Evolutionary conservation across 1,284 basidiomycete species (phyloP), one percentile per base, ranked within the genome.

Genomic region (Dichomitus squalens): DNA sequence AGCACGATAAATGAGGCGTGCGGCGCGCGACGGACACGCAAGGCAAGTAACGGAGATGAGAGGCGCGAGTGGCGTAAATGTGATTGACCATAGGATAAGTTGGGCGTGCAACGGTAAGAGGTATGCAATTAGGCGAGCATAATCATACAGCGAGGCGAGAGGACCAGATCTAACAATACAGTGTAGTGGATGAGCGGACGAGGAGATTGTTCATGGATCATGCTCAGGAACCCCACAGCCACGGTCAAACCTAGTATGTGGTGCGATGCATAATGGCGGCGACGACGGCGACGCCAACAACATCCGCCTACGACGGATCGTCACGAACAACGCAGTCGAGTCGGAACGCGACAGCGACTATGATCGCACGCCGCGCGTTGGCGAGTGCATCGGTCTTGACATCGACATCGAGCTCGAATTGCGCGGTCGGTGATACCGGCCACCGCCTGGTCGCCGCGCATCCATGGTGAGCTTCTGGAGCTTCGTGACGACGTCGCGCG

Each of bases 401-500:
- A 48, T 35, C 8, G 27, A 47, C 44, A 47, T 47, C 27, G 29
- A 20, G 18, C 18, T 31, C 49, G 53, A 59, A 11, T 49, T 38
- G 16, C 49, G 50, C 38, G 49, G 39, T 11, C 44, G 58, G 46
- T 52, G 51, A 35, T 41, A 41, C 20, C 20, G 48, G 21, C 38
- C 40, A 4, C 27, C 9, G 20, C 50, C 53, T 21, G 47, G 44
- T 6, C 44, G 27, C 43, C 62, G 62, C 25, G 63, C 58, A 40
- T 53, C 61, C 48, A 60, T 51, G 48, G 64, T 34, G 52, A 68
- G 61, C 60, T 57, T 76, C 60, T 80, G 76, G 56, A 87, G 65
- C 36, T 78, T 78, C 25, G 76, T 75, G 76, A 86, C 79, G 36
- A 84, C 74, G 56, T 83, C 78, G 59, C 78, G 80, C 9, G 85